phyloP scores from a whole-genome alignment of 1,284 basidiomycete genomes.

The Athelia psychrophila region DNA sequence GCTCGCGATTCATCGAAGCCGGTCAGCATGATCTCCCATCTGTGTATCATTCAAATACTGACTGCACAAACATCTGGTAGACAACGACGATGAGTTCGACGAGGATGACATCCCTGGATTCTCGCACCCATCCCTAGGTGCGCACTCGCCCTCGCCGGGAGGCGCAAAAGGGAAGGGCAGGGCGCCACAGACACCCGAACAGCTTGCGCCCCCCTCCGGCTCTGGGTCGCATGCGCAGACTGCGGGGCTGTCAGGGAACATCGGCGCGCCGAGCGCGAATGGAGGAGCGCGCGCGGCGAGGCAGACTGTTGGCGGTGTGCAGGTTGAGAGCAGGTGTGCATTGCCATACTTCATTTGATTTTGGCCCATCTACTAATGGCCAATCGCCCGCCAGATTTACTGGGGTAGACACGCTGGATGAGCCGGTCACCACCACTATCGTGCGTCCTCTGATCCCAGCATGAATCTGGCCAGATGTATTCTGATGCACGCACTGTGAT shows the following conservation, averaged over 20 bases:
- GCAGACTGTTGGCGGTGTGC: slow-evolving; percentile 77
- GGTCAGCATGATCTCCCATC: slow-evolving; percentile 31
- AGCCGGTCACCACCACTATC: slow-evolving; percentile 86
- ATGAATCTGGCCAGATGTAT: slow-evolving; percentile 5
- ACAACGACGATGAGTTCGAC: slow-evolving; percentile 78
- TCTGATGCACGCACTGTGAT: neutral
- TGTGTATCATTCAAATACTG: neutral
- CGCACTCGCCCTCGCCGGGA: slow-evolving; percentile 32
- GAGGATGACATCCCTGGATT: slow-evolving; percentile 78
- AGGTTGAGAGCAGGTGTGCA: slow-evolving; percentile 79
- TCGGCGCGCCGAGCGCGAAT: slow-evolving; percentile 53
- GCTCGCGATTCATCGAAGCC: slow-evolving; percentile 74
- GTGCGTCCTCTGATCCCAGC: too few species aligned
- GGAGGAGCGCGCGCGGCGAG: slow-evolving; percentile 41
- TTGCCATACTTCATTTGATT: neutral
- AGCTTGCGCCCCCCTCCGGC: slow-evolving; percentile 44
- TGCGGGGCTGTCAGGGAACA: slow-evolving; percentile 64
- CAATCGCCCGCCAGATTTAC: slow-evolving; percentile 51
- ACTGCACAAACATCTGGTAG: slow-evolving; percentile 24
- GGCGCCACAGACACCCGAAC: slow-evolving; percentile 51
- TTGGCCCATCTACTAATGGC: neutral
- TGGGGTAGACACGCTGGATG: slow-evolving; percentile 85
- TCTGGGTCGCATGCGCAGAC: slow-evolving; percentile 24
- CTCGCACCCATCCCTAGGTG: slow-evolving; percentile 54
- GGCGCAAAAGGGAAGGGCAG: slow-evolving; percentile 63